phyloP scores from a whole-genome alignment of 2,329 filamentous ascomycete species.

The Pseudocercospora vitis region DNA sequence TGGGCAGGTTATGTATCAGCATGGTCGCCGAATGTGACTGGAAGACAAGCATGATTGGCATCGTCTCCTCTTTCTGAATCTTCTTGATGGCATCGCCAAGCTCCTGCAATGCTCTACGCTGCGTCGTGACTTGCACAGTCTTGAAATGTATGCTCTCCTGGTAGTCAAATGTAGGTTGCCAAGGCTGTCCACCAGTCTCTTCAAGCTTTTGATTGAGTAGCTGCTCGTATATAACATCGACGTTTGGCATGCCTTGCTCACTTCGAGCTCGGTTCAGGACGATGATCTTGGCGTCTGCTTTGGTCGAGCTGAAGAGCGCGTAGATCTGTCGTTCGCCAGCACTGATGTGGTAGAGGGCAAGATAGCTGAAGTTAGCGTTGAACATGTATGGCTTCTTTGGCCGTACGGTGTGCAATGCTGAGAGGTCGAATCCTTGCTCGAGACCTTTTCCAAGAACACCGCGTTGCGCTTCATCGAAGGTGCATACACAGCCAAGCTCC shows the following conservation, averaged over 20 bases:
- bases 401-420: constrained; percentile 67
- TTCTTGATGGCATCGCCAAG: constrained; percentile 86
- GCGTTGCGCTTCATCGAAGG: constrained; percentile 85
- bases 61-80: constrained; percentile 78
- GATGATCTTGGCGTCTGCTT: constrained; percentile 77
- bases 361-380: constrained; percentile 66
- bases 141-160: constrained; percentile 84
- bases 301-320: constrained; percentile 83
- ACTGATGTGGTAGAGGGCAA: constrained; percentile 90
- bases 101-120: constrained; percentile 84
- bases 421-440: constrained; percentile 89
- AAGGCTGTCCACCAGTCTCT: constrained; percentile 67
- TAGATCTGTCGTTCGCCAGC: constrained; percentile 91
- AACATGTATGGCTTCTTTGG: constrained; percentile 74
- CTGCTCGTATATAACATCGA: constrained; percentile 84
- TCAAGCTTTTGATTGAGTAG: constrained; percentile 65
- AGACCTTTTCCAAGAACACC: constrained; percentile 90
- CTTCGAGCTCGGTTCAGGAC: constrained; percentile 84
- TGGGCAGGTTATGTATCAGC: constrained; percentile 80
- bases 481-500: constrained; percentile 85
- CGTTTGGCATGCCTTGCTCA: constrained; percentile 81
- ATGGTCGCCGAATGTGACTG: constrained; percentile 84
- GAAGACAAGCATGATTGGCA: constrained; percentile 79
- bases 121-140: constrained; percentile 81
- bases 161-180: constrained; percentile 82